phyloP scores from a whole-genome alignment of 768 basidiomycete genomes.

The Agaricus bisporus region DNA sequence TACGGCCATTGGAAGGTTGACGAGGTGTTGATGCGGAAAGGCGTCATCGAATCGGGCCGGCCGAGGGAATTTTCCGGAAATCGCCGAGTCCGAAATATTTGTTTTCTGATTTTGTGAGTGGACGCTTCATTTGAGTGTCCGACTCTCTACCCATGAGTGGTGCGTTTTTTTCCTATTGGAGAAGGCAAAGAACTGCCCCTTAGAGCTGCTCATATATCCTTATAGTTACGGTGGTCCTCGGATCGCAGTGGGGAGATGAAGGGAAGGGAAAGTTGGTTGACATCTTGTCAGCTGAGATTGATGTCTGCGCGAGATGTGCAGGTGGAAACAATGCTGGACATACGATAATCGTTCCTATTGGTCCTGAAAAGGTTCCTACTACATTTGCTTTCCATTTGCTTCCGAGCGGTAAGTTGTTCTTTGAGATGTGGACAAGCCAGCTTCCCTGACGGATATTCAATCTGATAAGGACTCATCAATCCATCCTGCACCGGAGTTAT shows the following conservation, averaged over 20 bases:
- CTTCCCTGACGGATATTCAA: not conserved
- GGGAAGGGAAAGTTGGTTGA: conserved; percentile 97
- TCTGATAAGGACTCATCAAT: conserved; percentile 68
- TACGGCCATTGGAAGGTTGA: conserved; percentile 11
- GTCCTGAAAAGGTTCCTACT: conserved; percentile 51
- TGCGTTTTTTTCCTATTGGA: conserved; percentile 15
- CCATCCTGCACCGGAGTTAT: conserved; percentile 80
- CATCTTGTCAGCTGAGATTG: conserved; percentile 83
- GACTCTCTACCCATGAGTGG: conserved; percentile 22
- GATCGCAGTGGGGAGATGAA: conserved; percentile 90
- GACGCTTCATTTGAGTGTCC: no score
- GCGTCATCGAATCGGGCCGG: not conserved
- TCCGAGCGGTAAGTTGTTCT: conserved; percentile 69
- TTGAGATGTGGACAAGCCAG: not conserved
- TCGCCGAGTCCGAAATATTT: not conserved
- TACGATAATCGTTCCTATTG: conserved; percentile 83
- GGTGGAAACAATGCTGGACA: conserved; percentile 99
- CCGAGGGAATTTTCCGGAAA: not conserved
- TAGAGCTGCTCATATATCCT: not conserved
- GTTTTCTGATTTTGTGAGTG: no score
- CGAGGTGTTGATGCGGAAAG: no score
- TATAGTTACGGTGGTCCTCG: conserved; percentile 67
- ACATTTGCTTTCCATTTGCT: conserved; percentile 95
- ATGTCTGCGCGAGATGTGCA: conserved; percentile 93
- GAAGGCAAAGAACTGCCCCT: no score